phyloP scores from a whole-genome alignment of 2,329 filamentous ascomycete genomes.

The Claviceps sp. region DNA sequence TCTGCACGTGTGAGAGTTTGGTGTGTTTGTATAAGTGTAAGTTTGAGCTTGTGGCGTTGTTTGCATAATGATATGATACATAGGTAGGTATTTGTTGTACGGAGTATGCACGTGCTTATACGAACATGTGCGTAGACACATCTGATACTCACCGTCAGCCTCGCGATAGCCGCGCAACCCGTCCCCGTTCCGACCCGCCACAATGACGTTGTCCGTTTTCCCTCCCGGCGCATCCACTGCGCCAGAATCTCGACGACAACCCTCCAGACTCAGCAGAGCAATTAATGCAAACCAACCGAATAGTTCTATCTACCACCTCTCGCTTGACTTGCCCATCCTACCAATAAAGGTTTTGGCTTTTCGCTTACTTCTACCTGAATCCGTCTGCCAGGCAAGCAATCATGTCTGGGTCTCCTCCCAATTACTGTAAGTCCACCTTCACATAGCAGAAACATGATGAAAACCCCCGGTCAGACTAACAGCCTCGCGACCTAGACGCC shows the following conservation, averaged over 20 bases:
- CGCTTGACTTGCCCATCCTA: no score
- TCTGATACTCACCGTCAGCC: no score
- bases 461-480: background rate
- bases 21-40: no score
- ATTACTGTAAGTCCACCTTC: slow-evolving; percentile 38
- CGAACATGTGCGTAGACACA: no score
- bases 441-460: no score
- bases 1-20: no score
- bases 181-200: slow-evolving; percentile 16
- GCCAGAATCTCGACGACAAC: background rate
- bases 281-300: background rate
- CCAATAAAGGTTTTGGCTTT: background rate
- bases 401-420: slow-evolving; percentile 33
- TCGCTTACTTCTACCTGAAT: background rate
- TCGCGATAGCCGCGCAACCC: no score
- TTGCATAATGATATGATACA: no score
- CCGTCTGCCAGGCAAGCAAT: slow-evolving; percentile 5
- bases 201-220: slow-evolving; percentile 23
- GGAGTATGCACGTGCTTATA: no score
- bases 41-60: no score
- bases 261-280: background rate
- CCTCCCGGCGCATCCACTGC: background rate
- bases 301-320: no score
- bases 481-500: slow-evolving; percentile 39
- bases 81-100: no score